Evolutionary conservation across 108 stramenopile genomes (phyloP).

Genomic region (Discostella stelligeroides): DNA sequence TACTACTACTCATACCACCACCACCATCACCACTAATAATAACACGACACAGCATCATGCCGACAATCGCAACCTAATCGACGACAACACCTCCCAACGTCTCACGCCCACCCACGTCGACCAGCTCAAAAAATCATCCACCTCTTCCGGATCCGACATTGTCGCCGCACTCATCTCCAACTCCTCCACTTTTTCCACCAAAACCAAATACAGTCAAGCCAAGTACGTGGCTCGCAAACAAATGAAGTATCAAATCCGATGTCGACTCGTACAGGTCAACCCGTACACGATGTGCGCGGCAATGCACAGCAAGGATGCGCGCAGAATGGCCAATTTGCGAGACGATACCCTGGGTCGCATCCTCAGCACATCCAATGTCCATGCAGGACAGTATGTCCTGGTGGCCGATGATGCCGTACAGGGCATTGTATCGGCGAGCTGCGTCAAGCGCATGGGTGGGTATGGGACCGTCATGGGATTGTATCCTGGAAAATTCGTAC

Average conservation of each 20-base stretch:
- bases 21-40: not conserved
- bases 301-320: slow-evolving; percentile 62
- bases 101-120: slow-evolving; percentile 49
- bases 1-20: slow-evolving; percentile 4
- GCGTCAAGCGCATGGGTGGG: slow-evolving; percentile 85
- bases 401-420: slow-evolving; percentile 66
- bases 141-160: slow-evolving; percentile 61
- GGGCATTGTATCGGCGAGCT: slow-evolving; percentile 74
- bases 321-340: slow-evolving; percentile 68
- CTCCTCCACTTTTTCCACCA: slow-evolving; percentile 77
- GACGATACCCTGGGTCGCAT: slow-evolving; percentile 85
- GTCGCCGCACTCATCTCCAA: slow-evolving; percentile 77
- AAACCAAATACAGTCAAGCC: slow-evolving; percentile 85
- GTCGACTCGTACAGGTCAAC: slow-evolving; percentile 79
- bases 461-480: slow-evolving; percentile 75
- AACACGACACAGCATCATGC: slow-evolving; percentile 32
- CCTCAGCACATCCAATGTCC: slow-evolving; percentile 75
- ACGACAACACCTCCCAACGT: slow-evolving; percentile 74
- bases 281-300: slow-evolving; percentile 65
- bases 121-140: slow-evolving; percentile 45
- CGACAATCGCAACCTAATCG: slow-evolving; percentile 85
- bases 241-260: slow-evolving; percentile 78
- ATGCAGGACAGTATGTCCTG: slow-evolving; percentile 80
- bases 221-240: slow-evolving; percentile 86
- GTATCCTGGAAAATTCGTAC: slow-evolving; percentile 59